Percentiles rank a stretch among this genome's conserved stretches.
phyloP scores from a whole-genome alignment of 2,329 filamentous ascomycete species.

The Pseudogymnoascus sp. region DNA sequence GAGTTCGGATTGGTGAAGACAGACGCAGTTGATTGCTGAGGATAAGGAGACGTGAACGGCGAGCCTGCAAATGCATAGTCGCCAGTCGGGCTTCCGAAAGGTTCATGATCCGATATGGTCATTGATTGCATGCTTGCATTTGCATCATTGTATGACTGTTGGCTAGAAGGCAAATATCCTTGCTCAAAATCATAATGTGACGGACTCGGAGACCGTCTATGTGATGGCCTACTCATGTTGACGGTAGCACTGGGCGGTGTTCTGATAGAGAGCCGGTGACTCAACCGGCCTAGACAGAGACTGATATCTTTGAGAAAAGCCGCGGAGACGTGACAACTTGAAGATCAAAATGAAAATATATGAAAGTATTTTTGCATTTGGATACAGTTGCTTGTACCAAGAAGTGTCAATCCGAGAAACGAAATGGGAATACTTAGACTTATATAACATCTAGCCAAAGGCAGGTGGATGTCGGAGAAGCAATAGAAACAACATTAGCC shows the following conservation, averaged over 20 bases:
- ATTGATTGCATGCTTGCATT: slow-evolving; percentile 1
- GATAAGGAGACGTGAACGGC: background rate
- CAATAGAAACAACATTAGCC: slow-evolving; percentile 3
- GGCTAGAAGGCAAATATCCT: background rate
- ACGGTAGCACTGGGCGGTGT: background rate
- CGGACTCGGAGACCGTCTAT: background rate
- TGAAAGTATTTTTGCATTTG: background rate
- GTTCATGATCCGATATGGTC: background rate
- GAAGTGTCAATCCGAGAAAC: background rate
- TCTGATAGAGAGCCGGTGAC: background rate
- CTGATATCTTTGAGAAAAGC: background rate
- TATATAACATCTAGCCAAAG: background rate
- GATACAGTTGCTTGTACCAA: background rate
- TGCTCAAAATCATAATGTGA: background rate
- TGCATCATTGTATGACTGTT: background rate
- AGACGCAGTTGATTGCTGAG: background rate
- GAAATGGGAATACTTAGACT: slow-evolving; percentile 5
- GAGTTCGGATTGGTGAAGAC: background rate
- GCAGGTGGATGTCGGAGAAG: background rate
- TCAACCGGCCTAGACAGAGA: background rate
- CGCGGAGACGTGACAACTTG: background rate
- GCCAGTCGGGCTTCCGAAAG: background rate
- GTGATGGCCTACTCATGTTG: background rate
- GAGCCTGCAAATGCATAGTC: background rate
- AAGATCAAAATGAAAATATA: background rate